Base-by-base conservation (phyloP, 2,329 filamentous ascomycete genomes). In the Colletotrichum australisinense region DNA sequence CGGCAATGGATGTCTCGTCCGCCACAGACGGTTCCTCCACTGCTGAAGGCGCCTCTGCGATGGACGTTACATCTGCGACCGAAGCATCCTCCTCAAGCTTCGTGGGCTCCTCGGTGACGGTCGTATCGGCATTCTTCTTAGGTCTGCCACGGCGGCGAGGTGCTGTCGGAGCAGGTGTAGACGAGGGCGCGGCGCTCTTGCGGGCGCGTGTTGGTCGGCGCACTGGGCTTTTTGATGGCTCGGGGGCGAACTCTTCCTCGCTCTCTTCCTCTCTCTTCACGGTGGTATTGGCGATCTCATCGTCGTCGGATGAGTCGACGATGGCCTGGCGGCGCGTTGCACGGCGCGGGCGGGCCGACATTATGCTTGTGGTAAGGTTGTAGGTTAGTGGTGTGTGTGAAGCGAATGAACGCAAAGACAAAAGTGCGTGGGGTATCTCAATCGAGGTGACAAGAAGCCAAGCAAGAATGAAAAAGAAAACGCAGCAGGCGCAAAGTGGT, bases 171-270 rank as follows among this genome's bases (percentile, higher is more conserved):
- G 78, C 58, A 70, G 82, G 86, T 28, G 89, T 86, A 8, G 88
- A 83, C 11, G 85, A 79, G 6, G 85, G 83, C 6, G 87, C 84
- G 4, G 85, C 84, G 9, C 87, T 85, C 69, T 81, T 83, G 59
- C 86, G 83, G 24, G 74, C 66, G 26, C 79, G 79, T 24, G 86
- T 83, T 66, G 89, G 86, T 74, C 92, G 89, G 75, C 88, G 86
- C 60, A 64, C 59, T 38, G 88, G 84, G 72, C 87, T 89, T 59
- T 85, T 87, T 72, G 89, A 86, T 1, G 93, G 89, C 60, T 93
- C 93, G 2, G 95, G 95, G 57, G 93, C 93, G 78, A 95, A 97
- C 63, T 97, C 94, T 63, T 95, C 93, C 75, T 94, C 93, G 63
- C 85, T 87, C 4, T 93, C 90, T 32, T 93, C 88, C 19, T 90